These are phyloP conservation scores for Saccharomycopsis malanga DNA, from an alignment of 805 yeast species.

Conservation along the genomic window DNA sequence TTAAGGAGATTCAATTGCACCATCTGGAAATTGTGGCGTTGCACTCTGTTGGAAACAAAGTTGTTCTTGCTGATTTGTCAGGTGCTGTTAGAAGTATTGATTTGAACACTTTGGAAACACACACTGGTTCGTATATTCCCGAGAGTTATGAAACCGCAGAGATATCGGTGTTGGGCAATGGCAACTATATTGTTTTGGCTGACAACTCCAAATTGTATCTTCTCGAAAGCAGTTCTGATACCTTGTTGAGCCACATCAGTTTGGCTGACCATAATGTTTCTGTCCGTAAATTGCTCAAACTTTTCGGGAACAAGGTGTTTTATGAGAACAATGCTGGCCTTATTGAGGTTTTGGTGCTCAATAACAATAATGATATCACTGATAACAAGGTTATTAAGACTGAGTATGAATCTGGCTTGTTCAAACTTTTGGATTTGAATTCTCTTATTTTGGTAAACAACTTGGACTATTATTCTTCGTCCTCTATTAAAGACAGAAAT, in stretches of 20 bases:
- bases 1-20: background rate
- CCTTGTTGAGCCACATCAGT: background rate
- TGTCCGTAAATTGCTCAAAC: slow-evolving; percentile 13
- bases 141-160: background rate
- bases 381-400: slow-evolving; percentile 11
- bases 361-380: background rate
- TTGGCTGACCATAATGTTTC: background rate
- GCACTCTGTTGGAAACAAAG: background rate
- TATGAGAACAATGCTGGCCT: slow-evolving; percentile 17
- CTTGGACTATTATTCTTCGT: slow-evolving; percentile 15
- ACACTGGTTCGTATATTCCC: background rate
- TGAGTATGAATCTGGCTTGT: slow-evolving; percentile 3
- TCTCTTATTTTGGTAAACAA: slow-evolving; percentile 10
- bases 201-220: background rate
- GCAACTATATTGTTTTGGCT: slow-evolving; percentile 3
- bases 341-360: slow-evolving; percentile 14
- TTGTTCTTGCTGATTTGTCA: background rate
- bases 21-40: background rate
- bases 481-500: slow-evolving; percentile 6
- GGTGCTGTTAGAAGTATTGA: background rate
- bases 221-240: background rate
- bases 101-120: background rate
- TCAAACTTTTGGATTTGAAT: slow-evolving; percentile 15
- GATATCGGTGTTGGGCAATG: slow-evolving; percentile 5
- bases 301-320: slow-evolving; percentile 20